Percentiles rank a stretch among this genome's conserved stretches.
Evolutionary conservation across 176 grass and related monocot genomes (phyloP).

Genomic region (Oryza australiensis): DNA sequence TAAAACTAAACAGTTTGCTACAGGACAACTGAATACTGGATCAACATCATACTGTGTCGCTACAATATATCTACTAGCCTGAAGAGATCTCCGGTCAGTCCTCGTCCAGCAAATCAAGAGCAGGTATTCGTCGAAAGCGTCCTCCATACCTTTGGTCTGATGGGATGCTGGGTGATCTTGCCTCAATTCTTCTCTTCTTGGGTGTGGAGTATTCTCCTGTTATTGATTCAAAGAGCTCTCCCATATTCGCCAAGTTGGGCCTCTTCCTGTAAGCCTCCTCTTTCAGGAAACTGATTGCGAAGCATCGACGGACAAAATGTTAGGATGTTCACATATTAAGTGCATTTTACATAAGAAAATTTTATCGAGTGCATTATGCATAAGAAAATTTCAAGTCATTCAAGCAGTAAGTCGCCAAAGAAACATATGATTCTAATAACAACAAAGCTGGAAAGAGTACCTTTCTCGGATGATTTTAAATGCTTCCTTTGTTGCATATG

Average conservation of each 20-base stretch:
- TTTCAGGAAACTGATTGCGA: conserved; percentile 60
- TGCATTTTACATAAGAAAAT: background rate
- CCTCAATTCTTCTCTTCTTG: conserved; percentile 44
- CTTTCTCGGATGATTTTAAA: no score
- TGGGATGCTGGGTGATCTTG: conserved; percentile 33
- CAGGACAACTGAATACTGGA: no score
- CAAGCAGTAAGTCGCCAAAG: background rate
- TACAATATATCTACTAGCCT: background rate
- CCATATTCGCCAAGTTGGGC: conserved; percentile 66
- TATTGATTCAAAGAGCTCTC: conserved; percentile 68
- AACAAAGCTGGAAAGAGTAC: background rate
- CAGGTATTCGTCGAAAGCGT: conserved; percentile 70
- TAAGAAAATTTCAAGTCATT: conserved; percentile 13
- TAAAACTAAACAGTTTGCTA: no score
- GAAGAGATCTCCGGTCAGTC: conserved; percentile 34
- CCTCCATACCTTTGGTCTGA: conserved; percentile 40
- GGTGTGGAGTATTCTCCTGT: background rate
- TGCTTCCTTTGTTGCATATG: no score
- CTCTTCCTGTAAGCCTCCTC: conserved; percentile 76
- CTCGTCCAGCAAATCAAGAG: conserved; percentile 60
- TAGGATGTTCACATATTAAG: conserved; percentile 1
- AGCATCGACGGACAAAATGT: conserved; percentile 8
- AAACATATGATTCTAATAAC: background rate
- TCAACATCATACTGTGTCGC: no score
- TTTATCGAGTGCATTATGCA: background rate